These are phyloP conservation scores for Debaryomycetaceae sp. DNA, from an alignment of 1,139 yeast species.

Conservation along the genomic window DNA sequence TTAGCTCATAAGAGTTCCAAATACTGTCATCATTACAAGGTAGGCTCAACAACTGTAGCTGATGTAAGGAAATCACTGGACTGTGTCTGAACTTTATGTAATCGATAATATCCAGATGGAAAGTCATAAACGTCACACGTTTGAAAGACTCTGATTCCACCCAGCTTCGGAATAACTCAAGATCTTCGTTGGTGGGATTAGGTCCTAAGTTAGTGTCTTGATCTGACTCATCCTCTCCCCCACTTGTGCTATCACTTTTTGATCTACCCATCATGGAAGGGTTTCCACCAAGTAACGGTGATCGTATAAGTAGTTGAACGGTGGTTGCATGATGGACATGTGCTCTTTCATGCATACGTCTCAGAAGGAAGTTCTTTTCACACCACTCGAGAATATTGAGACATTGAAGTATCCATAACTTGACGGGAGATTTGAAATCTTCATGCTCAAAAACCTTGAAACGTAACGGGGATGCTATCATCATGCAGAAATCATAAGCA, in stretches of 20 bases:
- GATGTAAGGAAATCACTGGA: slow-evolving; percentile 64
- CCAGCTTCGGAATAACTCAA: slow-evolving; percentile 51
- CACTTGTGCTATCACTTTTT: slow-evolving; percentile 3
- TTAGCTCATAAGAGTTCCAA: slow-evolving; percentile 57
- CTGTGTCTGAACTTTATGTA: slow-evolving; percentile 80
- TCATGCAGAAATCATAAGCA: slow-evolving; percentile 24
- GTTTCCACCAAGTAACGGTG: slow-evolving; percentile 71
- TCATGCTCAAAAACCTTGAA: slow-evolving; percentile 58
- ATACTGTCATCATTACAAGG: slow-evolving; percentile 73
- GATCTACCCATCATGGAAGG: slow-evolving; percentile 33
- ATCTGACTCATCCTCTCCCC: not conserved
- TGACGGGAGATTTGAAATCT: slow-evolving; percentile 59
- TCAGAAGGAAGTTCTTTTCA: slow-evolving; percentile 60
- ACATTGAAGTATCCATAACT: slow-evolving; percentile 66
- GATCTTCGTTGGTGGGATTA: slow-evolving; percentile 29
- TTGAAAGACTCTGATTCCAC: slow-evolving; percentile 76
- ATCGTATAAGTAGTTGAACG: slow-evolving; percentile 66
- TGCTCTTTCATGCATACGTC: slow-evolving; percentile 68
- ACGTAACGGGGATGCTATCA: slow-evolving; percentile 60
- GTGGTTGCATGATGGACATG: slow-evolving; percentile 77
- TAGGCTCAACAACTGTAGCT: slow-evolving; percentile 61
- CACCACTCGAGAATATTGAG: slow-evolving; percentile 59
- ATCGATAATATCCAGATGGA: slow-evolving; percentile 74
- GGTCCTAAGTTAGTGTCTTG: slow-evolving; percentile 16
- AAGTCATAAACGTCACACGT: slow-evolving; percentile 75